phyloP scores from a whole-genome alignment of 441 rosid species.

The Macaranga tanarius region DNA sequence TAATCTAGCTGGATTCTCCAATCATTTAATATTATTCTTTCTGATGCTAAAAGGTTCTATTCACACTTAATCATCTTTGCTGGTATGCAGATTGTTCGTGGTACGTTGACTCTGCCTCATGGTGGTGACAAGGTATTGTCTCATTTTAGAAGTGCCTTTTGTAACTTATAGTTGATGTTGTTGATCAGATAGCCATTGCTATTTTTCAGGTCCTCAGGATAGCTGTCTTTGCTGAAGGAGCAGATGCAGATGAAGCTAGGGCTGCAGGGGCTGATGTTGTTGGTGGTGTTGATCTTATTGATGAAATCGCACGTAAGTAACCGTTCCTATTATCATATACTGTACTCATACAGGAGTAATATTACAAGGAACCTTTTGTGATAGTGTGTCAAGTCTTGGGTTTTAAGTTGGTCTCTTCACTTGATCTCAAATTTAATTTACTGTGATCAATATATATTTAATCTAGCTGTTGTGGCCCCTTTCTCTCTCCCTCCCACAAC shows the following conservation, averaged over 20 bases:
- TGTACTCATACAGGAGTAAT: background rate
- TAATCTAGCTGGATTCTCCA: conserved; percentile 4
- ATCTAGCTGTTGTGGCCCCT: background rate
- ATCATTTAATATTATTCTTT: background rate
- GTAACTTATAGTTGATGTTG: background rate
- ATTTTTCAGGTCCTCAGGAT: conserved; percentile 70
- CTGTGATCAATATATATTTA: background rate
- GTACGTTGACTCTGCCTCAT: conserved; percentile 80
- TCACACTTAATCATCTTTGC: background rate
- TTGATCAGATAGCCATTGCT: conserved; percentile 12
- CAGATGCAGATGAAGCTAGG: conserved; percentile 95
- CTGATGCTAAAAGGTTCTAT: background rate
- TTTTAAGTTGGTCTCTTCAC: background rate
- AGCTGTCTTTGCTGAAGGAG: conserved; percentile 91
- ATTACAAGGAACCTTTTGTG: conserved; percentile 3
- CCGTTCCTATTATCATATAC: conserved; percentile 8
- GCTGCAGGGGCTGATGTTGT: conserved; percentile 98
- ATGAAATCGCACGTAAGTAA: conserved; percentile 68
- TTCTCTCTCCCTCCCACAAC: too few relatives aligned
- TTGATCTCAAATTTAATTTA: too few relatives aligned
- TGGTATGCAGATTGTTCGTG: conserved; percentile 83
- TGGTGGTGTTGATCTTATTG: conserved; percentile 85
- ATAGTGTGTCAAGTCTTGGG: conserved; percentile 1
- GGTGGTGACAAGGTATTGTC: conserved; percentile 73
- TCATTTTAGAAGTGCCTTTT: conserved; percentile 4